Evolutionary conservation across 1,284 basidiomycete species (phyloP), one percentile per base, ranked within the genome.

Genomic region (Trichosporon faecale): DNA sequence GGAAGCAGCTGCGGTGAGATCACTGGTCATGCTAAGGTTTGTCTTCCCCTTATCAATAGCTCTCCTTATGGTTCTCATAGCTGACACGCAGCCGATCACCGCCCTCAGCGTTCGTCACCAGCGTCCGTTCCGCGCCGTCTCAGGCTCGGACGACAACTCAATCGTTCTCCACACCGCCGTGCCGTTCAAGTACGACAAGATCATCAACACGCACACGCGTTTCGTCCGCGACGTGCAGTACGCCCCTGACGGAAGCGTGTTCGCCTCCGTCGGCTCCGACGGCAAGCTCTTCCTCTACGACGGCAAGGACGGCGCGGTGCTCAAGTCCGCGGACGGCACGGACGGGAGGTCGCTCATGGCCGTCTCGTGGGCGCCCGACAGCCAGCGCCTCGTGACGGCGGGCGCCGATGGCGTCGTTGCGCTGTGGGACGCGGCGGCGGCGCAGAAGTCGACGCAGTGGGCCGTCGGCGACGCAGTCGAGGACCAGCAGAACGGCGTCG

Each of bases 1-100:
- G 97, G 97, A 1, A 89, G 91, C 5, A 92, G 91, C 3, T 92
- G 91, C 0, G 97, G 97, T n/a, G 94, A 96, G 76, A 94, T 99
- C 71, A 88, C 88, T 18, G 97, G 96, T 0, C 95, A 99, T 83
- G 90, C 91, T 64, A 98, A 98, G 87, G 91, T 91, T 70, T 16
- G 75, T 69, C 18, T 18, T 14, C 21, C 40, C 18, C 12, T n/a
- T n/a, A 18, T 64, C 46, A 23, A 3, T 6, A 52, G 40, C 40
- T 23, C 16, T 18, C 18, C 23, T 27, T 1, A 37, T 57, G 16
- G 5, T 60, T 23, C 12, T 31, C 27, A 16, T 6, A 29, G 40
- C 60, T 27, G 64, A 61, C 52, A 1, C 11, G 3, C 72, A 93
- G 91, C 85, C 87, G 1, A 89, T 98, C 80, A 99, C 95, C 73